Base-by-base conservation (phyloP, 2,329 filamentous ascomycete species). In the Aspergillus candidus region DNA sequence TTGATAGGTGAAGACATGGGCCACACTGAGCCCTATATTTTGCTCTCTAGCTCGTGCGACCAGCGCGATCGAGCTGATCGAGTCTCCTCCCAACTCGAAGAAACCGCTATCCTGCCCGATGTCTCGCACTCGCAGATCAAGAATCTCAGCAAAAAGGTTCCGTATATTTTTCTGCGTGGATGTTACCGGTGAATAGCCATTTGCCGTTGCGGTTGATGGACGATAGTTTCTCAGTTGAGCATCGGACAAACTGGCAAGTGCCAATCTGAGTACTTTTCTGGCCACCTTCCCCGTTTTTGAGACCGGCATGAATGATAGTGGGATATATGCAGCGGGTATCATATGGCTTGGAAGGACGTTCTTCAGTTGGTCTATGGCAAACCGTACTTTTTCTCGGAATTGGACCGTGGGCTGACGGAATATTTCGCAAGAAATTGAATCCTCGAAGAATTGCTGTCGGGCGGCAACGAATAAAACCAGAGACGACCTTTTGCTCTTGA, bases 21-120 rank as follows among this genome's bases (percentile, higher is more conserved):
- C 30, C 2, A 52, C 51, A 2, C 47, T 48, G 3, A 58, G 30
- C 13, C 46, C 41, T 6, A 57, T n/a, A 1, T 48, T 46, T 38
- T 41, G 31, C 7, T 38, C 22, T 35, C 42, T 33, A 11, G 51
- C 51, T 7, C 29, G 27, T 5, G 51, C 45, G 11, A 53, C 53
- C 4, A 58, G 41, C 32, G 41, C 41, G 45, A 58, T 56, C 12
- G 50, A 54, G n/a, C 35, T 43, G 30, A 58, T 36, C 4, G 56
- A 58, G 33, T 57, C 53, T 10, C 56, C 56, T 5, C 56, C 54
- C 2, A 57, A 40, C 4, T 43, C 46, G 47, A 58, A 56, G 48
- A 58, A 58, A 39, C 48, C 47, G 37, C 57, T 48, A 18, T 47
- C 38, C 3, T 39, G 22, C 2, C 32, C 34, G n/a, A 51, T 36